These are phyloP conservation scores for Eleusine indica DNA, from an alignment of 176 grass and related monocot genomes.

Conservation along the genomic window DNA sequence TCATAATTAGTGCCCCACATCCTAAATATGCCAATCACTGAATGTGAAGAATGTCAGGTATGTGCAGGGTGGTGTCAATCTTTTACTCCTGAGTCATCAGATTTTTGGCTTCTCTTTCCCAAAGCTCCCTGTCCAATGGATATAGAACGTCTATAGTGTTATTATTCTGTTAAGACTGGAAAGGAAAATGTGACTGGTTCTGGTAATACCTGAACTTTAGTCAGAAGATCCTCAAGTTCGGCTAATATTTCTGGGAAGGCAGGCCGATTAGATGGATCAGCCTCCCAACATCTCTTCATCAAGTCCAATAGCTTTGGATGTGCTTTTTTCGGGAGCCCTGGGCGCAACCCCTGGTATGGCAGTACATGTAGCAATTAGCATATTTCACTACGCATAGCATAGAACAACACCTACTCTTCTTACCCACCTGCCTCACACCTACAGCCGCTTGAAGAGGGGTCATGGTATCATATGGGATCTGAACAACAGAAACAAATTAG, in stretches of 20 bases:
- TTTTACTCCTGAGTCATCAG: conserved; percentile 20
- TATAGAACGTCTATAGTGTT: not conserved
- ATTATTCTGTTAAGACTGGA: not conserved
- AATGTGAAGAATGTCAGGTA: conserved; percentile 45
- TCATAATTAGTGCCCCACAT: conserved; percentile 35
- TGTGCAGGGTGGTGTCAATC: conserved; percentile 46
- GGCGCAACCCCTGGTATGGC: conserved; percentile 76
- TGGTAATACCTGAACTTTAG: conserved; percentile 69
- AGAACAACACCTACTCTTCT: not conserved
- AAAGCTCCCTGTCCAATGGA: conserved; percentile 42
- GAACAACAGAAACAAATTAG: conserved; percentile 20
- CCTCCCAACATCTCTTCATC: conserved; percentile 89
- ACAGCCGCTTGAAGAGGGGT: conserved; percentile 96
- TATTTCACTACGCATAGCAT: not conserved
- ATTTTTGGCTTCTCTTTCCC: conserved; percentile 29
- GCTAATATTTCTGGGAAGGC: conserved; percentile 69
- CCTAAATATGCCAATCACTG: conserved; percentile 35
- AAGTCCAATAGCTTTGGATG: conserved; percentile 76
- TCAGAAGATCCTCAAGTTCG: conserved; percentile 82
- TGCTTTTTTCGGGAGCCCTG: conserved; percentile 58
- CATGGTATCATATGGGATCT: conserved; percentile 97
- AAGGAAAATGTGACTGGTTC: not conserved
- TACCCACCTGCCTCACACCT: conserved; percentile 84
- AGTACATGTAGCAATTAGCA: conserved; percentile 30
- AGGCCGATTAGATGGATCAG: conserved; percentile 66